A percentile compares a stretch with the other conserved stretches of the same genome.
phyloP scores from a whole-genome alignment of 129 eudicot genomes.

The Chrysanthemum lavandulifolium region DNA sequence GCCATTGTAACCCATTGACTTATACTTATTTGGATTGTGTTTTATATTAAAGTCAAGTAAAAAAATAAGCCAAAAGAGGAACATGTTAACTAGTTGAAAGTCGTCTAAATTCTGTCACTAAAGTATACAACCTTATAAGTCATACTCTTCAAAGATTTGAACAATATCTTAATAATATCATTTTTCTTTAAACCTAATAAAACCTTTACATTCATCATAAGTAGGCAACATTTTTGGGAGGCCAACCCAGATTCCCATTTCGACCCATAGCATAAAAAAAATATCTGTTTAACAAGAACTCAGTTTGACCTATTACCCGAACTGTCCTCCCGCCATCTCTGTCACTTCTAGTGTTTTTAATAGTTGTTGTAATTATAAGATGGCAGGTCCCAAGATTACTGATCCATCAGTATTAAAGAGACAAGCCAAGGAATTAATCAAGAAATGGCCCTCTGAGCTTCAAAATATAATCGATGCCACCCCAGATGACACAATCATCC shows the following conservation, averaged over 20 bases:
- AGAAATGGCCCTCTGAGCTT: slow-evolving; percentile 69
- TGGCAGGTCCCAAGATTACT: slow-evolving; percentile 82
- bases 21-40: background rate
- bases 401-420: slow-evolving; percentile 69
- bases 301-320: background rate
- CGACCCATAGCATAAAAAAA: background rate
- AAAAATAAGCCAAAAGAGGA: too few relatives aligned
- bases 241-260: background rate
- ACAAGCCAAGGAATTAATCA: slow-evolving; percentile 50
- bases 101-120: too few relatives aligned
- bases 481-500: slow-evolving; percentile 64
- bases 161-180: too few relatives aligned
- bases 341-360: background rate
- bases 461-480: slow-evolving; percentile 51
- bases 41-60: background rate
- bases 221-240: too few relatives aligned
- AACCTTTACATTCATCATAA: too few relatives aligned
- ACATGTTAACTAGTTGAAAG: too few relatives aligned
- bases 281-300: background rate
- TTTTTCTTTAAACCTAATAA: too few relatives aligned
- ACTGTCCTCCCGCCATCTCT: background rate
- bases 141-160: too few relatives aligned
- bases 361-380: background rate
- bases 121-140: too few relatives aligned
- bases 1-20: background rate